These are phyloP conservation scores for Selenicereus undatus DNA, from an alignment of 148 eudicot genomes.

Conservation along the genomic window DNA sequence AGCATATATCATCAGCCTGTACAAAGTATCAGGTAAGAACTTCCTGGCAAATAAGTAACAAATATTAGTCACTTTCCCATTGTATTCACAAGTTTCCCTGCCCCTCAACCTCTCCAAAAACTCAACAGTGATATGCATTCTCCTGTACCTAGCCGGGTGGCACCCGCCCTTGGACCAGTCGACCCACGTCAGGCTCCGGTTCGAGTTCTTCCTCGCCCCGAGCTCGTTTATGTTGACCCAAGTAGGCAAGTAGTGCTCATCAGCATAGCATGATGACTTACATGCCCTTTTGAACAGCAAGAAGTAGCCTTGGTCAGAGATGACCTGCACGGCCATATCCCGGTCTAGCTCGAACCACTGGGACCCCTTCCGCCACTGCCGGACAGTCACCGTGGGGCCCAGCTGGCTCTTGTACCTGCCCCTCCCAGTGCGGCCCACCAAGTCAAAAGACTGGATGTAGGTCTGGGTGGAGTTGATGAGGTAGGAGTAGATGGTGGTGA, in stretches of 20 bases:
- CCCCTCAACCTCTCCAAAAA: conserved; percentile 31
- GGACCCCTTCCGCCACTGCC: conserved; percentile 86
- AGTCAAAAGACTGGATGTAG: conserved; percentile 53
- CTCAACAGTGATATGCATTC: conserved; percentile 24
- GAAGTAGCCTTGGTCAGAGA: conserved; percentile 55
- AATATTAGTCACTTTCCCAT: conserved; percentile 29
- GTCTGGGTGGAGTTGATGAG: conserved; percentile 58
- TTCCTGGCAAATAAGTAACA: conserved; percentile 46
- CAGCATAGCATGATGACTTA: conserved; percentile 60
- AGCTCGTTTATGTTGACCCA: conserved; percentile 37
- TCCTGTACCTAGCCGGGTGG: conserved; percentile 35
- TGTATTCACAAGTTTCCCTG: conserved; percentile 26
- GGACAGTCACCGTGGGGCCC: conserved; percentile 48
- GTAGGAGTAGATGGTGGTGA: conserved; percentile 65
- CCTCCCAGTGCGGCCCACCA: conserved; percentile 46
- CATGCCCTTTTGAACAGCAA: conserved; percentile 48
- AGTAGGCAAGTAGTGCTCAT: conserved; percentile 88
- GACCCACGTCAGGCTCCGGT: conserved; percentile 47
- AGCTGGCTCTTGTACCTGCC: conserved; percentile 75
- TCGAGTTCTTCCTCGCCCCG: conserved; percentile 23
- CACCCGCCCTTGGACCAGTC: conserved; percentile 43
- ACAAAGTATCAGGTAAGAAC: conserved; percentile 33
- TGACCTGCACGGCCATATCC: conserved; percentile 44
- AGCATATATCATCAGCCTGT: conserved; percentile 29
- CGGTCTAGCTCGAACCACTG: conserved; percentile 88